These are phyloP conservation scores for Bacidia gigantensis DNA, from an alignment of 495 filamentous ascomycete species.

Conservation along the genomic window DNA sequence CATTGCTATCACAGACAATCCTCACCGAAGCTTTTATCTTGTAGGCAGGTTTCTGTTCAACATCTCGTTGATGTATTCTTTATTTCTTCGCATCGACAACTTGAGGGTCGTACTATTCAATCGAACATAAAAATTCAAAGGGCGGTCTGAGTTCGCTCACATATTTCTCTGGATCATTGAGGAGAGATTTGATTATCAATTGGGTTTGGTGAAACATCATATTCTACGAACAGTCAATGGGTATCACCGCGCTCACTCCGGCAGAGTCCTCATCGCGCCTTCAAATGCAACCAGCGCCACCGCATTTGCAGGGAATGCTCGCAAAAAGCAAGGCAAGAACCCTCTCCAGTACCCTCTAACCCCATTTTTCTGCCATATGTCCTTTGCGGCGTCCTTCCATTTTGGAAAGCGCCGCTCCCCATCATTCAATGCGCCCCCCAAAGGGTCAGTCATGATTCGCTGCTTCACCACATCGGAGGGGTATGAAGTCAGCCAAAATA, in stretches of 20 bases:
- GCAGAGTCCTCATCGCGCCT: constrained; percentile 71
- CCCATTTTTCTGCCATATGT: constrained; percentile 63
- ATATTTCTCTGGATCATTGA: too few species aligned
- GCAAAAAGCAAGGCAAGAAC: constrained; percentile 81
- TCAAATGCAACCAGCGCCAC: constrained; percentile 90
- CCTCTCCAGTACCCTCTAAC: constrained; percentile 80
- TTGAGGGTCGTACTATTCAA: too few species aligned
- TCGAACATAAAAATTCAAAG: too few species aligned
- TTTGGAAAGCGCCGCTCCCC: constrained; percentile 52
- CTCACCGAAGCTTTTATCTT: too few species aligned
- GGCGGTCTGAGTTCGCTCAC: too few species aligned
- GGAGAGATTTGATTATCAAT: too few species aligned
- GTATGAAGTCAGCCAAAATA: constrained; percentile 88
- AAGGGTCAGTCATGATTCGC: constrained; percentile 86
- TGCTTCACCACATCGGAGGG: constrained; percentile 95
- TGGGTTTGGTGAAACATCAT: too few species aligned
- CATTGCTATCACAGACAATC: too few species aligned
- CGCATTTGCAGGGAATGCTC: constrained; percentile 94
- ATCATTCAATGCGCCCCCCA: constrained; percentile 57
- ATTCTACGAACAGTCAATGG: too few species aligned
- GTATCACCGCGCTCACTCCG: constrained; percentile 19
- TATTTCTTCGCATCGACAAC: too few species aligned
- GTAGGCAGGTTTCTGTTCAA: too few species aligned
- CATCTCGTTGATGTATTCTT: too few species aligned
- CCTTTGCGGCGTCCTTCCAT: constrained; percentile 70